Evolutionary conservation across 2,329 filamentous ascomycete species (phyloP).

Genomic region (Claviceps spartinae): DNA sequence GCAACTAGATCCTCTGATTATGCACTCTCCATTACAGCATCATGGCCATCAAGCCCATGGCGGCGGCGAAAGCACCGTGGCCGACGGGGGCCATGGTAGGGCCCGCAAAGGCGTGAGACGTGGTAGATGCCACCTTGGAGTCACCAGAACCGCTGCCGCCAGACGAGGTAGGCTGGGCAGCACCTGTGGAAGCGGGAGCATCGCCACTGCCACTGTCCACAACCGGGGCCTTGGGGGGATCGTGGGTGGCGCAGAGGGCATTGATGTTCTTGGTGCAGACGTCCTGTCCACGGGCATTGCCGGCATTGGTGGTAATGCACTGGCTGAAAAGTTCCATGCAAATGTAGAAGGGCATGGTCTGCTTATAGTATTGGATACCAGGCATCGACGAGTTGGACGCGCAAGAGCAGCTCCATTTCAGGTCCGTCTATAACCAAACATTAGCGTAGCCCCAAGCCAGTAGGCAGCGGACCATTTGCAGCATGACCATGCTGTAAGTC

Average conservation of each 20-base stretch:
- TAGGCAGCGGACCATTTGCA: conserved; percentile 4
- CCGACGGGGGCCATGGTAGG: conserved; percentile 28
- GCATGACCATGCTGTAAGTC: too few relatives aligned
- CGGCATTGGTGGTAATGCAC: conserved; percentile 31
- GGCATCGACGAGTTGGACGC: conserved; percentile 32
- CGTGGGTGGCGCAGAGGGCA: conserved; percentile 29
- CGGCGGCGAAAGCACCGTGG: conserved; percentile 33
- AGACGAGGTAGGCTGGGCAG: conserved; percentile 12
- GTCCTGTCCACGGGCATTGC: conserved; percentile 28
- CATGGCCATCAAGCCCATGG: conserved; percentile 38
- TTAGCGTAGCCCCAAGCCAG: conserved; percentile 2
- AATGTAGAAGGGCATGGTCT: conserved; percentile 40
- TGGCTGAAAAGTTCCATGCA: conserved; percentile 34
- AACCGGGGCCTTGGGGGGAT: conserved; percentile 21
- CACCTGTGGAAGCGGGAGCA: conserved; percentile 14
- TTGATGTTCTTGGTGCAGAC: conserved; percentile 35
- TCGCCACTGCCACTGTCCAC: conserved; percentile 9
- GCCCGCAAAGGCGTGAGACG: conserved; percentile 20
- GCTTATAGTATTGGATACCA: conserved; percentile 37
- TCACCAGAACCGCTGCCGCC: conserved; percentile 7
- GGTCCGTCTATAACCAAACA: conserved; percentile 16
- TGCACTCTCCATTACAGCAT: conserved; percentile 25
- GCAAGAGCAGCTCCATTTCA: conserved; percentile 37
- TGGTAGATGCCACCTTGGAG: conserved; percentile 19
- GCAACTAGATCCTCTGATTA: conserved; percentile 4